These are phyloP conservation scores for Penicillium sp. DNA, from an alignment of 2,329 filamentous ascomycete genomes.

Conservation along the genomic window DNA sequence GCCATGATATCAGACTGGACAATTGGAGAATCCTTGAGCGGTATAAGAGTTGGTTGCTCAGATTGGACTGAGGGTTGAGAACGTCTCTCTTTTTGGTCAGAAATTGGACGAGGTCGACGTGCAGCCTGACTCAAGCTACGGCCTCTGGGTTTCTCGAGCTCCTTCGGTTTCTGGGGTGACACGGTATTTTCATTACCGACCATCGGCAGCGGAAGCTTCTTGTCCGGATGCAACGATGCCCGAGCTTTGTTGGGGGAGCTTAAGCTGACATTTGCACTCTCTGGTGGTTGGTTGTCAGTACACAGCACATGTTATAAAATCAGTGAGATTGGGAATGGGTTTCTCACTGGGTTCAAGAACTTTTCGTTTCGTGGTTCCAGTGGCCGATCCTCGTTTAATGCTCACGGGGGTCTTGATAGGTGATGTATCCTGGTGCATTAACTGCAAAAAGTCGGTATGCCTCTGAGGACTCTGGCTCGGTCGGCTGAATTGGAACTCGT, in stretches of 20 bases:
- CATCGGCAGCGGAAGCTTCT: conserved; percentile 10
- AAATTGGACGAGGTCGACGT: conserved; percentile 5
- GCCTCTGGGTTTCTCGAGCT: conserved; percentile 5
- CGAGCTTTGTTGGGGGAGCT: conserved; percentile 31
- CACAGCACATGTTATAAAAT: background rate
- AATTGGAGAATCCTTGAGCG: conserved; percentile 8
- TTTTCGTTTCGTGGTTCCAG: conserved; percentile 29
- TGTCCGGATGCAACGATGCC: conserved; percentile 13
- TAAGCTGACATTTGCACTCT: conserved; percentile 52
- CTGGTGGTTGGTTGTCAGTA: conserved; percentile 31
- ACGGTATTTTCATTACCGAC: conserved; percentile 15
- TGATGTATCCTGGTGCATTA: conserved; percentile 9
- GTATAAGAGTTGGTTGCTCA: background rate
- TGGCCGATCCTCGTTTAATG: conserved; percentile 16
- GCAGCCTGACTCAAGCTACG: conserved; percentile 9
- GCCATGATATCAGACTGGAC: conserved; percentile 7
- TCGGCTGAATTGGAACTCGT: conserved; percentile 38
- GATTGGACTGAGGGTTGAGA: background rate
- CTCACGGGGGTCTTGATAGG: conserved; percentile 18
- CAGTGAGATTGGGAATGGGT: background rate
- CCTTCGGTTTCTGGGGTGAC: conserved; percentile 18
- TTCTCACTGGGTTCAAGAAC: conserved; percentile 46
- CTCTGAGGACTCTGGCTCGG: conserved; percentile 22
- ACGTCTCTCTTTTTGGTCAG: conserved; percentile 14
- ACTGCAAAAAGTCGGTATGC: conserved; percentile 4